phyloP scores from a whole-genome alignment of 371 early-diverging fungal species.

The Mucor racemosus region DNA sequence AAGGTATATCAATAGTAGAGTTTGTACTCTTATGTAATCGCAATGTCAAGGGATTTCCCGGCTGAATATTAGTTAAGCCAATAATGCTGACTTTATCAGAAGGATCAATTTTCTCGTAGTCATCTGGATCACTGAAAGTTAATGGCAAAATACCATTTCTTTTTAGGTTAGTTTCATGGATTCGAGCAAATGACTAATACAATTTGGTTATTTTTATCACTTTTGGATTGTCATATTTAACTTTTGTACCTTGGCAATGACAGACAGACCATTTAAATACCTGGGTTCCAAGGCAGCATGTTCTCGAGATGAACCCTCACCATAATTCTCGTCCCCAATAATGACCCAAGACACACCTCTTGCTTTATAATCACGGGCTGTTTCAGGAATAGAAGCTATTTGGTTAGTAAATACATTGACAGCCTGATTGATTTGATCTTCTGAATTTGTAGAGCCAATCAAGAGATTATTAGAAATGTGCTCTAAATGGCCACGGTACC shows the following conservation, averaged over 20 bases:
- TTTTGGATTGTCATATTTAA: not conserved
- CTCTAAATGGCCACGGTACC: conserved; percentile 84
- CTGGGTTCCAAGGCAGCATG: conserved; percentile 94
- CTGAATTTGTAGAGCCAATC: conserved; percentile 86
- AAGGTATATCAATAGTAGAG: conserved; percentile 66
- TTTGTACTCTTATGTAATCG: conserved; percentile 70
- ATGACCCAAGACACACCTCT: conserved; percentile 84
- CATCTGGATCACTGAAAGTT: conserved; percentile 86
- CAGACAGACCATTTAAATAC: conserved; percentile 80
- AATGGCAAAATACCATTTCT: conserved; percentile 95
- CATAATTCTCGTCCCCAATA: conserved; percentile 76
- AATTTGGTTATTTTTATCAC: not conserved
- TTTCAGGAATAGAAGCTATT: conserved; percentile 85
- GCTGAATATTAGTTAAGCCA: conserved; percentile 70
- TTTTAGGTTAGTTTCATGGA: conserved; percentile 97
- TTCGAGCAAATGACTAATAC: conserved; percentile 90
- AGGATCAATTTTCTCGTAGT: conserved; percentile 81
- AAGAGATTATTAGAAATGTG: conserved; percentile 92
- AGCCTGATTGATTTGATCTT: conserved; percentile 60
- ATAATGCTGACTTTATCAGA: conserved; percentile 71
- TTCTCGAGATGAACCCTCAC: conserved; percentile 97
- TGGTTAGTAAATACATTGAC: conserved; percentile 70
- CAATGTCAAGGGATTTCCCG: conserved; percentile 73
- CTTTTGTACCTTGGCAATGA: not conserved
- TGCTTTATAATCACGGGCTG: conserved; percentile 88